Conservation (phyloP, 495 filamentous ascomycete genomes). For the Rostrohypoxylon terebratum region DNA sequence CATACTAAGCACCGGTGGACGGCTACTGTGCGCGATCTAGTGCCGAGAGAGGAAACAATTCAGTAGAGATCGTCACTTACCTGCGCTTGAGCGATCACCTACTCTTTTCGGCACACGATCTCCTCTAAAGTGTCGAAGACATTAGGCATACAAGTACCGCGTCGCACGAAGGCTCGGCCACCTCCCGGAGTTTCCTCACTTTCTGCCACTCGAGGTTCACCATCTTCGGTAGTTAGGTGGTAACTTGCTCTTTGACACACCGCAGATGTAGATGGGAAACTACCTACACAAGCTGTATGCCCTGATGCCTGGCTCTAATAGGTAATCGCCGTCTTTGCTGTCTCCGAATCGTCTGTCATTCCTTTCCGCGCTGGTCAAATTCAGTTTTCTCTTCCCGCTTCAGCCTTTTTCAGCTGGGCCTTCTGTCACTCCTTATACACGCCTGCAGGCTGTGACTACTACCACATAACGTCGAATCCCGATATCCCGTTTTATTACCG, state of each 20-base stretch:
- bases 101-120: conserved; percentile 42
- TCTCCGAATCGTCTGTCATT: conserved; percentile 30
- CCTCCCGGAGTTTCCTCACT: conserved; percentile 40
- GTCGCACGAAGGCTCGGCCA: conserved; percentile 41
- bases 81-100: conserved; percentile 41
- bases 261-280: conserved; percentile 39
- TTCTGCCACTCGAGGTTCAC: conserved; percentile 37
- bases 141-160: conserved; percentile 48
- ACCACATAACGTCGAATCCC: conserved; percentile 22
- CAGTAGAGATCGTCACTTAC: conserved; percentile 35
- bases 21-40: conserved; percentile 23
- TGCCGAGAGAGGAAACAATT: conserved; percentile 31
- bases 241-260: conserved; percentile 40
- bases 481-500: conserved; percentile 24
- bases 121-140: conserved; percentile 39
- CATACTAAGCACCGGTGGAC: conserved; percentile 15
- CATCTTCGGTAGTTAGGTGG: conserved; percentile 45
- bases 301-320: conserved; percentile 45
- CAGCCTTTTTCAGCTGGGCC: conserved; percentile 20
- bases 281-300: conserved; percentile 24
- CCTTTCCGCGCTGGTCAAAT: conserved; percentile 28
- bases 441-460: conserved; percentile 22
- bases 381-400: conserved; percentile 25
- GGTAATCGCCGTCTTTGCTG: conserved; percentile 35
- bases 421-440: conserved; percentile 34